phyloP scores from a whole-genome alignment of 1,284 basidiomycete species.

The Fomitopsis palustris region DNA sequence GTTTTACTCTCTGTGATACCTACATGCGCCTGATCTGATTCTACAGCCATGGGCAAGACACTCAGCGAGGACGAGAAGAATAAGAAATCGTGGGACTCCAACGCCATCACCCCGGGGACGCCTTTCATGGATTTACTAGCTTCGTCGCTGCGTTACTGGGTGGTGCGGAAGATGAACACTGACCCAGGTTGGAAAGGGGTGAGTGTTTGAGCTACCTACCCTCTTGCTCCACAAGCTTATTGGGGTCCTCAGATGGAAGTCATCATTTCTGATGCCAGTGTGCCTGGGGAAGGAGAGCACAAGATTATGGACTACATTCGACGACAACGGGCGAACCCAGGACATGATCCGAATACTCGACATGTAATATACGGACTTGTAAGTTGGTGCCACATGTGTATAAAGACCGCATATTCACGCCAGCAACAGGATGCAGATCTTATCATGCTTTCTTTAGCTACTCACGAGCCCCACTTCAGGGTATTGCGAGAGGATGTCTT shows the following conservation, averaged over 20 bases:
- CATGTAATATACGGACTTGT: conserved; percentile 98
- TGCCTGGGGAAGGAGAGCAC: conserved; percentile 99
- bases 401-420: neutral
- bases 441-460: conserved; percentile 98
- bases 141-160: conserved; percentile 91
- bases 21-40: conserved; percentile 2
- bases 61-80: conserved; percentile 83
- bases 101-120: conserved; percentile 98
- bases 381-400: conserved; percentile 23
- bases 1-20: conserved; percentile 1
- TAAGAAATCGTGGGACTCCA: conserved; percentile 94
- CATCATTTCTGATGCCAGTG: conserved; percentile 95
- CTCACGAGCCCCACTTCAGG: conserved; percentile 97
- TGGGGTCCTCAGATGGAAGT: conserved; percentile 73
- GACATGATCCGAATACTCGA: conserved; percentile 91
- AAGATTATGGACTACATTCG: conserved; percentile 99
- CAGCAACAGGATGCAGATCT: conserved; percentile 89
- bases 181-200: conserved; percentile 96
- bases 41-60: conserved; percentile 83
- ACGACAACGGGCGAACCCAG: conserved; percentile 82
- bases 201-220: neutral
- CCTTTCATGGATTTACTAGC: conserved; percentile 98
- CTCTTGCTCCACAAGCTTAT: conserved; percentile 7
- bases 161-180: conserved; percentile 90
- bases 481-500: conserved; percentile 99